Base-by-base conservation (phyloP, 2,329 filamentous ascomycete species). In the Parafenestella ontariensis region DNA sequence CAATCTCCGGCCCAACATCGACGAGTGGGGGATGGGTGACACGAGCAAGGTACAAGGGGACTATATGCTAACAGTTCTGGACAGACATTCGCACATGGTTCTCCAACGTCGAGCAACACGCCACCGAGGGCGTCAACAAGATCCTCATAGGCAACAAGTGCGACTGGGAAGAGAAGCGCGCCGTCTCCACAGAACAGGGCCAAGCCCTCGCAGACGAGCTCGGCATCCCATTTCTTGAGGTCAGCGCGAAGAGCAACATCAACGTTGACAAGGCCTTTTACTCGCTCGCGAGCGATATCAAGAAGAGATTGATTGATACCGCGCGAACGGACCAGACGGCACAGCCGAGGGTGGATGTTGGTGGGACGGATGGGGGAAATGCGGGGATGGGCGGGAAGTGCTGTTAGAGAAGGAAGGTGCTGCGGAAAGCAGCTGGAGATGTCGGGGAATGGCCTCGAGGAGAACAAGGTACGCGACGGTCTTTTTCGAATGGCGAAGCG, bases 111-210 rank as follows among this genome's bases (percentile, higher is more conserved):
- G 93, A 97, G 78, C 93, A 96, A 79, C 93, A 99, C 81, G 95
- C 95, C 54, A 96, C 92, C 70, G 95, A 98, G 81, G 95, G 95
- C 71, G 95, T 99, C 75, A 97, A 98, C 87, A 99, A 98, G 85
- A 98, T 99, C 75, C 86, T 99, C 65, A 97, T 99, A 67, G 95
- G 95, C 76, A 99, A 99, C 86, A 99, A 99, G 82, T 99, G 95
- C 81, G 95, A 99, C 80, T 98, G 95, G 95, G 95, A 98, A 79
- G 95, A 99, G 81, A 98, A 98, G 85, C 89, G 95, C 66, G 92
- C 91, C 50, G 90, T 99, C 37, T 92, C 91, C 45, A 96, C 90
- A 56, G 93, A 97, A 77, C 89, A 92, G 73, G 95, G 95, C 68
- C 93, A 99, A 78, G 89, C 89, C 64, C 86, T 99, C 52, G 95